phyloP scores from a whole-genome alignment of 495 filamentous ascomycete species.

The Aspergillus steynii region DNA sequence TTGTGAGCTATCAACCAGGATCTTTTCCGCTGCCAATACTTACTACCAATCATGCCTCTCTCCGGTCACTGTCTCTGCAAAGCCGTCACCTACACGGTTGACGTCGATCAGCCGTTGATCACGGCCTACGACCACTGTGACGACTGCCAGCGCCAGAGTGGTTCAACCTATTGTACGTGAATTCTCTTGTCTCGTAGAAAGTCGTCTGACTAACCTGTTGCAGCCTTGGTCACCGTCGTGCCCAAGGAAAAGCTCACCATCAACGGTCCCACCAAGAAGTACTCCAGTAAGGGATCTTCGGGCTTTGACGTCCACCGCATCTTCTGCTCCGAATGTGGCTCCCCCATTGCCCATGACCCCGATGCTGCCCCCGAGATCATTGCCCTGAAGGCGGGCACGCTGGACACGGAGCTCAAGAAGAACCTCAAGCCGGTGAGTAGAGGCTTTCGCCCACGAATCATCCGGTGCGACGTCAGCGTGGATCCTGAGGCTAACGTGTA shows the following conservation, averaged over 20 bases:
- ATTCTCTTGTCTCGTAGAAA: not conserved
- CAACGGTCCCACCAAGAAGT: constrained; percentile 65
- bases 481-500: constrained; percentile 3
- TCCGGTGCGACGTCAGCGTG: not conserved
- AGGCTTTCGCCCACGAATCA: not conserved
- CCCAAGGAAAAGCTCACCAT: constrained; percentile 61
- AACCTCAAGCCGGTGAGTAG: constrained; percentile 59
- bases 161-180: constrained; percentile 63
- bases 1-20: constrained; percentile 25
- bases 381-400: constrained; percentile 65
- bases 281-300: constrained; percentile 52
- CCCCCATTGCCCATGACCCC: constrained; percentile 68
- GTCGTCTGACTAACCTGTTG: constrained; percentile 2
- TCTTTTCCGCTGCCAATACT: not conserved
- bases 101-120: constrained; percentile 53
- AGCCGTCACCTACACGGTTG: constrained; percentile 63
- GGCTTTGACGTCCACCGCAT: constrained; percentile 62
- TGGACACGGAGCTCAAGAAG: constrained; percentile 65
- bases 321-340: constrained; percentile 70
- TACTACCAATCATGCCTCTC: constrained; percentile 55
- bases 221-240: constrained; percentile 66
- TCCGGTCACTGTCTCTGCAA: constrained; percentile 71
- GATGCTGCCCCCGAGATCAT: constrained; percentile 67
- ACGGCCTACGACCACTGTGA: constrained; percentile 71
- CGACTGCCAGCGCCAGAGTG: constrained; percentile 69